Evolutionary conservation across 768 basidiomycete genomes (phyloP).

Genomic region (Neoboletus magnificus): DNA sequence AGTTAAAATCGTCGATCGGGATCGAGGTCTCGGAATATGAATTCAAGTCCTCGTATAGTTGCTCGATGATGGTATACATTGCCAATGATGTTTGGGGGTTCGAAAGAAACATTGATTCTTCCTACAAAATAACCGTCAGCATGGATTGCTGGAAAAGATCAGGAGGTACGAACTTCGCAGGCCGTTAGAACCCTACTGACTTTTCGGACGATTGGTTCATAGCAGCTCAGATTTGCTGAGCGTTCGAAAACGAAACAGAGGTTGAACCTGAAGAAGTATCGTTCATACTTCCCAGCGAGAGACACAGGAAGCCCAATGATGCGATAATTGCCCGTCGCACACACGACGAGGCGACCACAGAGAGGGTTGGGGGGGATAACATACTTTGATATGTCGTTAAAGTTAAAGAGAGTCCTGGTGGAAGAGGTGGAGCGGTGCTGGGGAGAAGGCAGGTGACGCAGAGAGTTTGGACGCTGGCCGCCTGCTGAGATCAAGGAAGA

Average conservation of each 20-base stretch:
- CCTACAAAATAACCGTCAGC: conserved; percentile 39
- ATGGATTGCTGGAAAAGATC: background rate
- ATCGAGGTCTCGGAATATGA: conserved; percentile 97
- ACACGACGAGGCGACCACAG: conserved; percentile 86
- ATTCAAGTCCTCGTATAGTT: conserved; percentile 95
- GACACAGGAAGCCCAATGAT: conserved; percentile 92
- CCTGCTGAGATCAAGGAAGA: conserved; percentile 47
- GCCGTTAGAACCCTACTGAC: conserved; percentile 82
- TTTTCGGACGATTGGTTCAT: conserved; percentile 94
- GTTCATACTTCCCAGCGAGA: conserved; percentile 68
- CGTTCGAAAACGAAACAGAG: conserved; percentile 96
- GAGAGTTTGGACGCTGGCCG: conserved; percentile 42
- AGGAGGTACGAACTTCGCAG: conserved; percentile 69
- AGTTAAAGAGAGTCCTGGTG: conserved; percentile 70
- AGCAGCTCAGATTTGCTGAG: conserved; percentile 87
- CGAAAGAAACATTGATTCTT: conserved; percentile 89
- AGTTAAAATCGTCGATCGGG: conserved; percentile 85
- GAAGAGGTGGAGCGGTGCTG: conserved; percentile 49
- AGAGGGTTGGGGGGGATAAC: conserved; percentile 85
- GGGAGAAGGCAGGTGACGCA: conserved; percentile 42
- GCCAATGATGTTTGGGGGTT: conserved; percentile 61
- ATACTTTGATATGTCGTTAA: conserved; percentile 89
- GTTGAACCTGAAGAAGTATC: conserved; percentile 92
- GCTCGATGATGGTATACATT: conserved; percentile 85
- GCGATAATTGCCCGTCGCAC: conserved; percentile 75